Evolutionary conservation across 1,139 yeast species (phyloP).

Genomic region (Taiozyma sp.): DNA sequence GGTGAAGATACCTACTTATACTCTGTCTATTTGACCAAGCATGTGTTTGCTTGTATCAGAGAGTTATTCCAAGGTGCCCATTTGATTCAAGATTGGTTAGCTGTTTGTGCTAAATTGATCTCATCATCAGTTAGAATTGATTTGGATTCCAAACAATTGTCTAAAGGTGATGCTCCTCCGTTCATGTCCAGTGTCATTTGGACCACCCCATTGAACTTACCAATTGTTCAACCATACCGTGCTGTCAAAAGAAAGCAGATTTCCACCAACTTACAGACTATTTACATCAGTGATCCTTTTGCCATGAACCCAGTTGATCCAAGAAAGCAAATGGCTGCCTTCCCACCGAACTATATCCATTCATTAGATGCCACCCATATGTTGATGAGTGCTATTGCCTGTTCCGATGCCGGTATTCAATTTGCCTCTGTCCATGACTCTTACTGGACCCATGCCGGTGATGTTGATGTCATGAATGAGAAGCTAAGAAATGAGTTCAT

Average conservation of each 20-base stretch:
- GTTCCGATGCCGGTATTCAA: conserved; percentile 61
- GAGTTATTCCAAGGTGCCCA: conserved; percentile 92
- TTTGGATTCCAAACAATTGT: conserved; percentile 31
- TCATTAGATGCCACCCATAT: conserved; percentile 96
- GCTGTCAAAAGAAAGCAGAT: conserved; percentile 59
- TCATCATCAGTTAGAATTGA: conserved; percentile 75
- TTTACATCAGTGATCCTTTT: conserved; percentile 79
- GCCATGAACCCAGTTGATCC: conserved; percentile 79
- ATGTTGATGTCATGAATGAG: conserved; percentile 70
- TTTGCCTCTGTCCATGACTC: conserved; percentile 98
- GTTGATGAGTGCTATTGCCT: conserved; percentile 82
- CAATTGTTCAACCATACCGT: conserved; percentile 96
- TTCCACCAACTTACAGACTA: conserved; percentile 76
- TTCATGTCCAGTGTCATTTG: conserved; percentile 89
- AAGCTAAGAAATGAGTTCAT: conserved; percentile 78
- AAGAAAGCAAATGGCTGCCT: conserved; percentile 86
- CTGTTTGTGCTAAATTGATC: conserved; percentile 77
- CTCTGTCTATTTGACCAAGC: conserved; percentile 68
- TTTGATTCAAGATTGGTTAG: conserved; percentile 94
- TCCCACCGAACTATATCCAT: conserved; percentile 95
- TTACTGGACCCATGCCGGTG: conserved; percentile 96
- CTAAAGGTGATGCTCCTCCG: conserved; percentile 42
- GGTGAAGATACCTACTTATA: conserved; percentile 33
- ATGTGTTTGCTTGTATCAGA: conserved; percentile 80
- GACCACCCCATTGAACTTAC: conserved; percentile 94